phyloP scores from a whole-genome alignment of 208 protist species.

The Acanthamoeba royreba region DNA sequence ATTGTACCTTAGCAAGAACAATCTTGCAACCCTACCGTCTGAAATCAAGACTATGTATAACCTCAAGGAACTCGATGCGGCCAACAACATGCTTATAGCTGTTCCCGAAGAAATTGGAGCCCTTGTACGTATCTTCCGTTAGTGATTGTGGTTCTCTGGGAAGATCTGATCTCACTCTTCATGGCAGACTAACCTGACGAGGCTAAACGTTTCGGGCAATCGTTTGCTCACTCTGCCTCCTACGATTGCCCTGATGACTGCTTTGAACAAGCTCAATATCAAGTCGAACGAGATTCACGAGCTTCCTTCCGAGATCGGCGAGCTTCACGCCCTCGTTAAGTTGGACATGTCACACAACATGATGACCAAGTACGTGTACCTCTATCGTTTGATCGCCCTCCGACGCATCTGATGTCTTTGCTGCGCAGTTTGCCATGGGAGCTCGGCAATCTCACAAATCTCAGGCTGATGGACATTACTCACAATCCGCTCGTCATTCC shows the following conservation, averaged over 20 bases:
- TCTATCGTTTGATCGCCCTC: background rate
- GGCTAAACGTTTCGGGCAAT: constrained; percentile 67
- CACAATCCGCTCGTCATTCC: constrained; percentile 71
- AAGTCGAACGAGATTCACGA: constrained; percentile 67
- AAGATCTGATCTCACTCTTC: background rate
- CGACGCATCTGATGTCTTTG: background rate
- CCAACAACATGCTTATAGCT: background rate
- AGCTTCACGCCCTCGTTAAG: constrained; percentile 16
- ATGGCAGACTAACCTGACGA: constrained; percentile 44
- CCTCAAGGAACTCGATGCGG: constrained; percentile 31
- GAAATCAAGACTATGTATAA: constrained; percentile 46
- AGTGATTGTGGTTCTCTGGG: background rate
- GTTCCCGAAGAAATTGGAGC: constrained; percentile 43
- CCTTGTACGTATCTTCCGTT: background rate
- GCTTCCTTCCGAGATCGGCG: constrained; percentile 53
- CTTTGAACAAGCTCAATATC: constrained; percentile 55
- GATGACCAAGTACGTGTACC: constrained; percentile 48
- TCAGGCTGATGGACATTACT: constrained; percentile 60
- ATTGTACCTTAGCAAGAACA: constrained; percentile 41
- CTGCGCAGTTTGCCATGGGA: constrained; percentile 63
- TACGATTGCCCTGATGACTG: constrained; percentile 35
- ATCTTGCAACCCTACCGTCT: background rate
- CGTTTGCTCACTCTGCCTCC: constrained; percentile 59
- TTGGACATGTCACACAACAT: constrained; percentile 71
- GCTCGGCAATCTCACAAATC: constrained; percentile 38